These are phyloP conservation scores for Pyrenula aspistea DNA, from an alignment of 495 filamentous ascomycete genomes.

Conservation along the genomic window DNA sequence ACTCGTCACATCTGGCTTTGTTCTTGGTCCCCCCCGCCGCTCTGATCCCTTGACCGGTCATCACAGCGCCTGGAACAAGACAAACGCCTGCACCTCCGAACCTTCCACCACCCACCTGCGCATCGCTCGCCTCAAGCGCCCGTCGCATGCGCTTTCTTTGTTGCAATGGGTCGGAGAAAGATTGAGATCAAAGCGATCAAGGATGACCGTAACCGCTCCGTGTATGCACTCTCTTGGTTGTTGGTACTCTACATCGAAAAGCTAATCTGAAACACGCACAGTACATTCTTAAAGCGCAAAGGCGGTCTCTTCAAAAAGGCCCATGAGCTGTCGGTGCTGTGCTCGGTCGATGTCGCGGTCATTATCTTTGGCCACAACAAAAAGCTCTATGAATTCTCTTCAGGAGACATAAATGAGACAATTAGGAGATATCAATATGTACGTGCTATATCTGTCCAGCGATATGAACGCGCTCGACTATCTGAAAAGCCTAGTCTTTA, in stretches of 20 bases:
- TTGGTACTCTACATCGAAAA: slow-evolving; percentile 1
- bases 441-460: slow-evolving; percentile 21
- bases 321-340: slow-evolving; percentile 93
- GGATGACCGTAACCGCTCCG: slow-evolving; percentile 96
- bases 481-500: too few species aligned
- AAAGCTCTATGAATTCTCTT: slow-evolving; percentile 96
- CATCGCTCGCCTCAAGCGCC: not conserved
- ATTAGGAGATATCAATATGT: slow-evolving; percentile 82
- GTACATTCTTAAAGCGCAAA: slow-evolving; percentile 97
- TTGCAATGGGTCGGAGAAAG: slow-evolving; percentile 55
- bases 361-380: slow-evolving; percentile 98
- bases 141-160: not conserved
- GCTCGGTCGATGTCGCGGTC: slow-evolving; percentile 95
- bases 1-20: not conserved
- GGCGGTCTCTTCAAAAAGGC: slow-evolving; percentile 99
- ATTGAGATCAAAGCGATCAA: slow-evolving; percentile 99
- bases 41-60: not conserved
- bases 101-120: not conserved
- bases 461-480: slow-evolving; percentile 5
- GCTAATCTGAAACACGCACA: slow-evolving; percentile 19
- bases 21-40: not conserved
- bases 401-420: slow-evolving; percentile 81
- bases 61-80: not conserved
- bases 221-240: slow-evolving; percentile 50
- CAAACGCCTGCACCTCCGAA: not conserved